Evolutionary conservation across 1,284 basidiomycete genomes (phyloP).

Genomic region (Austropuccinia psidii): DNA sequence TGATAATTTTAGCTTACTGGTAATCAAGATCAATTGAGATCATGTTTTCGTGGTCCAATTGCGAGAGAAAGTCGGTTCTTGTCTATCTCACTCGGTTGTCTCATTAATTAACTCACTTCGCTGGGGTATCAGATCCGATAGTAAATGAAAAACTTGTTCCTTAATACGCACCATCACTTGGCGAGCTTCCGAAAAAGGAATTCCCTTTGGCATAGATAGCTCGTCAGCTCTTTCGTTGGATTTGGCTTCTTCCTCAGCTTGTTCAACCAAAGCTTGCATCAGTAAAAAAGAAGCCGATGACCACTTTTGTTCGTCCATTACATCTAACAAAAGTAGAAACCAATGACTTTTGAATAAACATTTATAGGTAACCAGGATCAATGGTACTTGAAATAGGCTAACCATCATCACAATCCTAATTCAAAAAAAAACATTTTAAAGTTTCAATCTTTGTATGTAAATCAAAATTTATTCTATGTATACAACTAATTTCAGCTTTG

Average conservation of each 20-base stretch:
- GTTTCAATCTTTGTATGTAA: too few species aligned
- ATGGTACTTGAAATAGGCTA: not conserved
- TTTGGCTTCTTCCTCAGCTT: slow-evolving; percentile 11
- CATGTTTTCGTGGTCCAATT: slow-evolving; percentile 36
- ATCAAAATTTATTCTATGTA: not conserved
- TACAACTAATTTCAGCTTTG: not conserved
- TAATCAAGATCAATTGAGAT: slow-evolving; percentile 35
- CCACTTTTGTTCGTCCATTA: slow-evolving; percentile 38
- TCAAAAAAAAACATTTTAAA: not conserved
- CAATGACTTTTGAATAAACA: not conserved
- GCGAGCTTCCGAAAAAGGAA: slow-evolving; percentile 18
- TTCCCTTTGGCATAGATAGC: slow-evolving; percentile 9
- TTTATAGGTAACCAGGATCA: not conserved
- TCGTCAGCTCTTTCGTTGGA: not conserved
- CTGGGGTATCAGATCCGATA: not conserved
- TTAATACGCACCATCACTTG: slow-evolving; percentile 29
- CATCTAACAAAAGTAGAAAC: slow-evolving; percentile 6
- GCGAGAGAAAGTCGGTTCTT: slow-evolving; percentile 28
- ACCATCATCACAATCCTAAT: slow-evolving; percentile 37
- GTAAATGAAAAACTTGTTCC: not conserved
- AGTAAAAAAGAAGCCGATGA: slow-evolving; percentile 30
- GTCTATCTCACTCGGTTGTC: slow-evolving; percentile 13
- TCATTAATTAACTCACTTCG: too few species aligned
- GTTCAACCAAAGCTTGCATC: slow-evolving; percentile 27
- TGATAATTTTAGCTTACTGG: slow-evolving; percentile 6